Evolutionary conservation across 257 asterid genomes (phyloP).

Genomic region (Linaria vulgaris): DNA sequence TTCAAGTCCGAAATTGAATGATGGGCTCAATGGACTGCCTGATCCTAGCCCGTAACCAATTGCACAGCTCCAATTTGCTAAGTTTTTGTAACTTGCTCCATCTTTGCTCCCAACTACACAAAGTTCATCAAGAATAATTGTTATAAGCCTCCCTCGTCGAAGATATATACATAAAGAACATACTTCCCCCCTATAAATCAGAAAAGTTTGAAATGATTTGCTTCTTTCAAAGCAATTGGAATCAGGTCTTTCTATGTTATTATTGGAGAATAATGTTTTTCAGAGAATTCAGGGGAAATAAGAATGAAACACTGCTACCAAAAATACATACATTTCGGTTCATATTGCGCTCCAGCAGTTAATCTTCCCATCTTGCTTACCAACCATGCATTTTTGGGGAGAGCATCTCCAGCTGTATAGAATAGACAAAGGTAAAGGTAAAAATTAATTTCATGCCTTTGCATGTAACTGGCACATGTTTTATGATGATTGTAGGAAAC

Average conservation of each 20-base stretch:
- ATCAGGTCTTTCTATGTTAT: background rate
- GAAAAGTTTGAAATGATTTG: background rate
- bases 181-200: conserved; percentile 2
- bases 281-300: conserved; percentile 17
- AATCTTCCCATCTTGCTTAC: conserved; percentile 89
- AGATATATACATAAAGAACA: background rate
- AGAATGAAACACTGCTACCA: background rate
- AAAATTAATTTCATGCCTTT: background rate
- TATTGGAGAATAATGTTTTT: conserved; percentile 8
- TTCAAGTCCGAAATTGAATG: conserved; percentile 91
- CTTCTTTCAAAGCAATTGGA: background rate
- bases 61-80: conserved; percentile 91
- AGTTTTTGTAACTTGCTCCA: conserved; percentile 55
- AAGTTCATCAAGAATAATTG: conserved; percentile 26
- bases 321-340: conserved; percentile 65
- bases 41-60: conserved; percentile 88
- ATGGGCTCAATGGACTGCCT: conserved; percentile 90
- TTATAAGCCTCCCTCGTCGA: conserved; percentile 1
- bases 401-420: conserved; percentile 56
- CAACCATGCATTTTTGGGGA: conserved; percentile 84
- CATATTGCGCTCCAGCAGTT: conserved; percentile 92
- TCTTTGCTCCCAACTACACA: conserved; percentile 66
- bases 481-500: conserved; percentile 7
- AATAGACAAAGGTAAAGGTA: conserved; percentile 24
- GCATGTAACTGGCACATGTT: conserved; percentile 14